These are phyloP conservation scores for Penicillium angulare DNA, from an alignment of 495 filamentous ascomycete genomes.

Conservation along the genomic window DNA sequence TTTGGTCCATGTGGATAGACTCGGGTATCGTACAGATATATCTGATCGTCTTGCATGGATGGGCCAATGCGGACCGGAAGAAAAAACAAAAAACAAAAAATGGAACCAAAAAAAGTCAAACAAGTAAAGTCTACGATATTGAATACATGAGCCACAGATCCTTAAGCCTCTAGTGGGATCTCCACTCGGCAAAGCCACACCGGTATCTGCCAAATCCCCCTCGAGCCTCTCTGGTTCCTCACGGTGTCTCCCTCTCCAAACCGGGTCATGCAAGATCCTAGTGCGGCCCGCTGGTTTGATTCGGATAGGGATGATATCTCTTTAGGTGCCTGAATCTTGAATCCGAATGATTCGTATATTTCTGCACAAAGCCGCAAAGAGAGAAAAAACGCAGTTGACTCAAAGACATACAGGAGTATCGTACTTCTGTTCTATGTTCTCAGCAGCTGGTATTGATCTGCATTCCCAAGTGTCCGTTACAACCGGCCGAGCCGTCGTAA, in stretches of 20 bases:
- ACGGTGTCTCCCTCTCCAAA: background rate
- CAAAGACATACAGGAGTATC: no score
- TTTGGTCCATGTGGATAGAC: slow-evolving; percentile 14
- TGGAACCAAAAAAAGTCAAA: background rate
- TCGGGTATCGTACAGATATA: slow-evolving; percentile 16
- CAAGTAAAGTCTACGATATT: background rate
- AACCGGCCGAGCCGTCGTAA: slow-evolving; percentile 7
- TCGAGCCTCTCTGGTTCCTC: background rate
- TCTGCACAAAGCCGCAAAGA: background rate
- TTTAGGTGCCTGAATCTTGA: background rate
- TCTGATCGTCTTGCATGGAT: slow-evolving; percentile 15
- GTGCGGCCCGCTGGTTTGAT: background rate
- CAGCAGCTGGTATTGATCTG: slow-evolving; percentile 10
- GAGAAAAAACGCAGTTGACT: background rate
- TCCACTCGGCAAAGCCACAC: slow-evolving; percentile 1
- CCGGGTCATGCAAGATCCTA: slow-evolving; percentile 4
- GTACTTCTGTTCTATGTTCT: slow-evolving; percentile 9
- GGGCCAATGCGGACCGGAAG: slow-evolving; percentile 11
- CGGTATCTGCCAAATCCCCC: background rate
- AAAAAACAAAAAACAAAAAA: background rate
- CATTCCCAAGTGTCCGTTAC: slow-evolving; percentile 9
- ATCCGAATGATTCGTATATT: background rate
- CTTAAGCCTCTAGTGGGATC: background rate
- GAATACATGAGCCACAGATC: background rate
- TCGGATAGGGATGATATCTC: background rate